Evolutionary conservation across 2,329 filamentous ascomycete genomes (phyloP).

Genomic region (Curvularia verruculosa): DNA sequence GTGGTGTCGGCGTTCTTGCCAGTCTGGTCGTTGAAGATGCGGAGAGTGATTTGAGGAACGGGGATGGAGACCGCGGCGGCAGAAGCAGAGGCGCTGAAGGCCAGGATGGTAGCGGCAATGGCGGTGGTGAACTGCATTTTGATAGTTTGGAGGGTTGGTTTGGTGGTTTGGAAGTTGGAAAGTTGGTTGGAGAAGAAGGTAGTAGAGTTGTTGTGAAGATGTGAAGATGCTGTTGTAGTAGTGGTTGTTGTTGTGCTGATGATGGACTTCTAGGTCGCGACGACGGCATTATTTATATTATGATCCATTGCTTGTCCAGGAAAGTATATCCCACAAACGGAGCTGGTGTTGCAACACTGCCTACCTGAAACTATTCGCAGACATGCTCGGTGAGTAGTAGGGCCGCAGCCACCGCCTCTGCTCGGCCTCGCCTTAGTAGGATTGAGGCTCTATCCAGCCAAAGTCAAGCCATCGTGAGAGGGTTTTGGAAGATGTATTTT

Average conservation of each 20-base stretch:
- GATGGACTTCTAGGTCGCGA: conserved; percentile 4
- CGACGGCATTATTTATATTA: conserved; percentile 6
- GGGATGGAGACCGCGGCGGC: conserved; percentile 9
- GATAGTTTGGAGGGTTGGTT: conserved; percentile 3
- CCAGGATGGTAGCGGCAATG: conserved; percentile 16
- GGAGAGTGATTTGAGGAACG: conserved; percentile 13
- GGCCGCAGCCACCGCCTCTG: conserved; percentile 5
- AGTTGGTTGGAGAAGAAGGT: conserved; percentile 4
- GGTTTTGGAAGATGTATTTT: not conserved
- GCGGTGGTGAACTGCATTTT: conserved; percentile 25
- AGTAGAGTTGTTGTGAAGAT: not conserved
- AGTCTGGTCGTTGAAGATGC: conserved; percentile 17
- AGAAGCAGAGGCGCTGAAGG: conserved; percentile 11
- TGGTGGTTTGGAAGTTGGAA: conserved; percentile 3
- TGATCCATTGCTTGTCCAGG: not conserved
- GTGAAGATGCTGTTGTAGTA: conserved; percentile 1
- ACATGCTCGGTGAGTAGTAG: conserved; percentile 1
- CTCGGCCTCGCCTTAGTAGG: conserved; percentile 3
- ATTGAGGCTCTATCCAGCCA: not conserved
- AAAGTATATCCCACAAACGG: not conserved
- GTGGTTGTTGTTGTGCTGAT: conserved; percentile 1
- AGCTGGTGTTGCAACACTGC: not conserved
- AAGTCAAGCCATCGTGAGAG: not conserved
- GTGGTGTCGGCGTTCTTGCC: conserved; percentile 15
- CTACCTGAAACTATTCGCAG: conserved; percentile 7